These are phyloP conservation scores for Hirschfeldia incana DNA, from an alignment of 345 rosid genomes.

Conservation along the genomic window DNA sequence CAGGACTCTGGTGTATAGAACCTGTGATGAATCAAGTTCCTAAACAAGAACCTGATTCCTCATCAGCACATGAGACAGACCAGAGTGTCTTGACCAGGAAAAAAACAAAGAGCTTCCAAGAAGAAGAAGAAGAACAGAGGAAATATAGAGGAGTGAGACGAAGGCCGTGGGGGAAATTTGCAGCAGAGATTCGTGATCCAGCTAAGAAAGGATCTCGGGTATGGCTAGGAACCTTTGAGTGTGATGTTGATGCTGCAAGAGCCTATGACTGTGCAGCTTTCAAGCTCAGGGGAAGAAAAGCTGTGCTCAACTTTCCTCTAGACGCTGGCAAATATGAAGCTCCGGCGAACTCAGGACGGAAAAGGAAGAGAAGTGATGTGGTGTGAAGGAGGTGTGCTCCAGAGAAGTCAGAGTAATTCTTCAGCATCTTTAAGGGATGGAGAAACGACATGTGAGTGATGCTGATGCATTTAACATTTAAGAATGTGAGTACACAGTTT, in stretches of 20 bases:
- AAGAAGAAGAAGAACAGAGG: conserved; percentile 36
- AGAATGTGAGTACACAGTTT: neutral
- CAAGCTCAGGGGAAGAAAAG: conserved; percentile 77
- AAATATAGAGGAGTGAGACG: conserved; percentile 84
- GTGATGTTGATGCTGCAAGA: conserved; percentile 75
- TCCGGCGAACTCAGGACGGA: conserved; percentile 53
- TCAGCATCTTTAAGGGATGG: conserved; percentile 24
- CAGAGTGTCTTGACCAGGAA: conserved; percentile 19
- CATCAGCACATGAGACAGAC: conserved; percentile 36
- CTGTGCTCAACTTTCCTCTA: conserved; percentile 77
- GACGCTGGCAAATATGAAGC: conserved; percentile 66
- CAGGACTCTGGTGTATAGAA: conserved; percentile 41
- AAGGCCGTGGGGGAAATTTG: conserved; percentile 94
- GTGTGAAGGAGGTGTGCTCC: conserved; percentile 18
- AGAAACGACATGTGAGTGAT: conserved; percentile 19
- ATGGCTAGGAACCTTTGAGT: conserved; percentile 86
- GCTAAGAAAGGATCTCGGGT: conserved; percentile 69
- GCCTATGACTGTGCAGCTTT: conserved; percentile 94
- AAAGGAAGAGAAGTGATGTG: conserved; percentile 46
- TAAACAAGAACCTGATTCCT: conserved; percentile 46
- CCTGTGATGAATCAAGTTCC: conserved; percentile 35
- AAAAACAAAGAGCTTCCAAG: neutral
- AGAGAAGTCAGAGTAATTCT: conserved; percentile 29
- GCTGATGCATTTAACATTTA: conserved; percentile 1
- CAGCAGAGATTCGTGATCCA: conserved; percentile 95